These are phyloP conservation scores for Heliamphora pulchella DNA, from an alignment of 179 eudicot species.

Conservation along the genomic window DNA sequence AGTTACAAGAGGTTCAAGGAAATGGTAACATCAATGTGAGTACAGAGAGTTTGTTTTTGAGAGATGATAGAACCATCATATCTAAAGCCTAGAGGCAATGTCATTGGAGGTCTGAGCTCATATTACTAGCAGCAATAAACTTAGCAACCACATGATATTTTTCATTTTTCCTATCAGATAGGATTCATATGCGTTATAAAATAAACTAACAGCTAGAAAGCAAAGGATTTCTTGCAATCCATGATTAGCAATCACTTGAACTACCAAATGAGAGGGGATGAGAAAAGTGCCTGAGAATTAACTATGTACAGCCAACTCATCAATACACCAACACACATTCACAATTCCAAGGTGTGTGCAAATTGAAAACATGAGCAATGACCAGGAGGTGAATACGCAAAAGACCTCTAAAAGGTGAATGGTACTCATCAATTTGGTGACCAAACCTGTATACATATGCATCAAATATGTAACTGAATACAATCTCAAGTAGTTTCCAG, in stretches of 20 bases:
- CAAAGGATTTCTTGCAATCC: constrained; percentile 3
- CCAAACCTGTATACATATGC: too few relatives aligned
- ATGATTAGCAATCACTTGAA: background rate
- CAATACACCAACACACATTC: background rate
- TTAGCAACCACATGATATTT: background rate
- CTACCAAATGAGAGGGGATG: background rate
- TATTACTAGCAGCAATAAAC: background rate
- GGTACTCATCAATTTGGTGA: too few relatives aligned
- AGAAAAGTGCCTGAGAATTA: background rate
- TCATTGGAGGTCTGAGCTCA: background rate
- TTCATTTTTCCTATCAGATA: background rate
- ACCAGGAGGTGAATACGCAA: background rate
- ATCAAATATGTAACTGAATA: background rate
- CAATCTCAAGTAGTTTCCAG: background rate
- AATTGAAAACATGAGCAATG: background rate
- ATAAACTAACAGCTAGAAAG: too few relatives aligned
- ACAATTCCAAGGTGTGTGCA: background rate
- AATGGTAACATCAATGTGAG: too few relatives aligned
- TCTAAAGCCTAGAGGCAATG: background rate
- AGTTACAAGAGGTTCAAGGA: background rate
- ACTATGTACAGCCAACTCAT: background rate
- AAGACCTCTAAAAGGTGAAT: background rate
- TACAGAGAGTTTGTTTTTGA: background rate
- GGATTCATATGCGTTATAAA: background rate
- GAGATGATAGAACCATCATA: background rate